Percentiles rank a stretch among this genome's conserved stretches.
phyloP scores from a whole-genome alignment of 768 basidiomycete species.

The Trametes coccinea region DNA sequence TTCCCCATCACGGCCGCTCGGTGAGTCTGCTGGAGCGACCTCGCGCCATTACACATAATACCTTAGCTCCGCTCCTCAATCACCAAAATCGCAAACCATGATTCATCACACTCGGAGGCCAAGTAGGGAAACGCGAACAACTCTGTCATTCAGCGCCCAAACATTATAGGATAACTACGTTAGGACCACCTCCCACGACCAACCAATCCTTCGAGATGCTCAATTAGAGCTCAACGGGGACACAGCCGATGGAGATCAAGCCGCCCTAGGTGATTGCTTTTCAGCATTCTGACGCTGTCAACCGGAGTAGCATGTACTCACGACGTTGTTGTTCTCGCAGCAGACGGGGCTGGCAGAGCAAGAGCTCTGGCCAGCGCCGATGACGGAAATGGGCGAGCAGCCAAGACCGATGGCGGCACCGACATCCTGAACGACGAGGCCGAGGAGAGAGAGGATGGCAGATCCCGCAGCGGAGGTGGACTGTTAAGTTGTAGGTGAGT shows the following conservation, averaged over 20 bases:
- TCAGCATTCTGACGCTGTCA: neutral
- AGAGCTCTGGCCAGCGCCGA: slow-evolving; percentile 14
- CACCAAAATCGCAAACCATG: neutral
- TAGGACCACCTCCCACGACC: neutral
- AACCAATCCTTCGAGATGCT: neutral
- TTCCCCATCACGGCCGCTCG: no score
- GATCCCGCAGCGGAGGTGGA: slow-evolving; percentile 3
- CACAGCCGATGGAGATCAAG: slow-evolving; percentile 19
- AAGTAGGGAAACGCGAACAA: slow-evolving; percentile 2
- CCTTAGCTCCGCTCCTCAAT: neutral
- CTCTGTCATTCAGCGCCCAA: slow-evolving; percentile 4
- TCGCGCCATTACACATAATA: no score
- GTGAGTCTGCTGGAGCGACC: no score
- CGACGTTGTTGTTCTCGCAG: slow-evolving; percentile 24
- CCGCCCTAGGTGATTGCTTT: neutral
- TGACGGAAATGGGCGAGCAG: slow-evolving; percentile 20
- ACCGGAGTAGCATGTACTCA: neutral
- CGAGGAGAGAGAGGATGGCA: slow-evolving; percentile 7
- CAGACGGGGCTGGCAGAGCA: slow-evolving; percentile 16
- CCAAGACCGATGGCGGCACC: slow-evolving; percentile 7
- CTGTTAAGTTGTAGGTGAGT: neutral
- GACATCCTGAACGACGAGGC: slow-evolving; percentile 13
- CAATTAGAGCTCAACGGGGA: slow-evolving; percentile 17
- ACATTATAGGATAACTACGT: slow-evolving; percentile 3
- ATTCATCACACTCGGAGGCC: neutral